Evolutionary conservation across 108 stramenopile species (phyloP).

Genomic region (Nitzschia palea): DNA sequence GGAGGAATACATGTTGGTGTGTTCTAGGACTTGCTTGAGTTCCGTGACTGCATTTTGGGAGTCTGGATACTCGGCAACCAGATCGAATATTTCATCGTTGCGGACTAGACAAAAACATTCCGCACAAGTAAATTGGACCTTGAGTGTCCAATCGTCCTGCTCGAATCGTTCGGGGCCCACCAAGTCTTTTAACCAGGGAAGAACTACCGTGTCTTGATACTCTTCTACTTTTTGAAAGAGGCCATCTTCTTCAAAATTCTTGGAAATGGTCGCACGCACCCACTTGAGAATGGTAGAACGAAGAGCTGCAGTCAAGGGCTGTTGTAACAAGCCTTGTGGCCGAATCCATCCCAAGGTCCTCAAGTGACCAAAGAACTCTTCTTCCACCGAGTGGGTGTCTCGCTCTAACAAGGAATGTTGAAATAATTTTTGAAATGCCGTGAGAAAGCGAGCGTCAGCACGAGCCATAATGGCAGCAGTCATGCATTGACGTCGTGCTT

Average conservation of each 20-base stretch:
- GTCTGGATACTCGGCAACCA: conserved; percentile 85
- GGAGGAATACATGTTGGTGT: conserved; percentile 41
- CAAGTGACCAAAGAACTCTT: conserved; percentile 39
- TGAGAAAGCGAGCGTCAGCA: conserved; percentile 37
- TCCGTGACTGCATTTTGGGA: conserved; percentile 72
- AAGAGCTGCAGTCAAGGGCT: conserved; percentile 48
- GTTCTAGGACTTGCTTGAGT: conserved; percentile 55
- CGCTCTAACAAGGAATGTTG: conserved; percentile 37
- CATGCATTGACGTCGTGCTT: conserved; percentile 51
- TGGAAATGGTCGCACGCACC: conserved; percentile 41
- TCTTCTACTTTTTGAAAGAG: conserved; percentile 39
- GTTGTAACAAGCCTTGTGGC: conserved; percentile 36
- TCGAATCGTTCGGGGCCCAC: conserved; percentile 34
- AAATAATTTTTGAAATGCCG: conserved; percentile 48
- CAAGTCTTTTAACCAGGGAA: conserved; percentile 46
- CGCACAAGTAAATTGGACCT: conserved; percentile 47
- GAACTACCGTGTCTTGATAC: conserved; percentile 53
- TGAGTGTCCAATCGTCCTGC: conserved; percentile 41
- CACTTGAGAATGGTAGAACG: conserved; percentile 39
- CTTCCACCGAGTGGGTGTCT: conserved; percentile 24
- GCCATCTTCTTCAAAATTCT: conserved; percentile 51
- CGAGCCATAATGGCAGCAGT: conserved; percentile 58
- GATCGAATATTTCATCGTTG: conserved; percentile 71
- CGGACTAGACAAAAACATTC: conserved; percentile 66
- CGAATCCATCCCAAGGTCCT: conserved; percentile 58